phyloP scores from a whole-genome alignment of 73 alveolate genomes.

The Paramecium primaurelia region DNA sequence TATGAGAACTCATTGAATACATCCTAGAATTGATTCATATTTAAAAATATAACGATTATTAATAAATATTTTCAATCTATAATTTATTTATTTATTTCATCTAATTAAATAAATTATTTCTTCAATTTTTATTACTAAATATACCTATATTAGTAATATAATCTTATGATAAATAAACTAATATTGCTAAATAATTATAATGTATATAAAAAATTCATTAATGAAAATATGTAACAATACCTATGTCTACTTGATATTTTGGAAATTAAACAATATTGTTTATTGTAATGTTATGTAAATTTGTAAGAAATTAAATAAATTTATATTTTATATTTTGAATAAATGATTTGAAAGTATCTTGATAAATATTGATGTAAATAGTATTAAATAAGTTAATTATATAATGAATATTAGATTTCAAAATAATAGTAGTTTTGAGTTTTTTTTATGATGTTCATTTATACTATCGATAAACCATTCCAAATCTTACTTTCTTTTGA shows the following conservation, averaged over 20 bases:
- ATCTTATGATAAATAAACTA: too few relatives aligned
- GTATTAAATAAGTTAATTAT: not conserved
- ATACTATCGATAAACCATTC: not conserved
- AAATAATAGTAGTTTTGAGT: not conserved
- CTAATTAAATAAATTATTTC: not conserved
- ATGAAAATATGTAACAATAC: too few relatives aligned
- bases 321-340: not conserved
- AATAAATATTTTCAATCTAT: not conserved
- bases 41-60: slow-evolving; percentile 10
- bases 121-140: not conserved
- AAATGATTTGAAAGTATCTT: not conserved
- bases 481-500: not conserved
- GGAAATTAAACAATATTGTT: not conserved
- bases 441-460: not conserved
- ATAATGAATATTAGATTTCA: not conserved
- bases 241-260: not conserved
- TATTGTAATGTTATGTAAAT: not conserved
- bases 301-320: not conserved
- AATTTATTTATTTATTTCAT: not conserved
- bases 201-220: too few relatives aligned
- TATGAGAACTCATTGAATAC: slow-evolving; percentile 27
- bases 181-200: too few relatives aligned
- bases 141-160: not conserved
- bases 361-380: not conserved
- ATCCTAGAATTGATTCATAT: not conserved